Conservation (phyloP, 2,329 filamentous ascomycete species). For the Zasmidium angulare region DNA sequence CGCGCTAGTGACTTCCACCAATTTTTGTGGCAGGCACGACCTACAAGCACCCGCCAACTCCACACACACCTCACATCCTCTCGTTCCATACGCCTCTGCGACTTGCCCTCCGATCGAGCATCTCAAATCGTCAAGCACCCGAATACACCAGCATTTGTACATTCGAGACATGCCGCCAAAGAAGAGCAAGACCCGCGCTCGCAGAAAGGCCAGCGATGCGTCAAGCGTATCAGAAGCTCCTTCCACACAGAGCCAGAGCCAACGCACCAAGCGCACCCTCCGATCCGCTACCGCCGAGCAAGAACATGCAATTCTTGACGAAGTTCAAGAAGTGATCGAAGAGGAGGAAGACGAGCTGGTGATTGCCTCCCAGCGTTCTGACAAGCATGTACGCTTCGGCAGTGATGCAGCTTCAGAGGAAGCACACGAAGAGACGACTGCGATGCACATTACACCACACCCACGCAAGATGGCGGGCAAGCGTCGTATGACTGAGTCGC, state of each 20-base stretch:
- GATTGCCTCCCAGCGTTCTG: slow-evolving; percentile 13
- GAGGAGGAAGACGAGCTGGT: slow-evolving; percentile 25
- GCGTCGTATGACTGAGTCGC: slow-evolving; percentile 34
- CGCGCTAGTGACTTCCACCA: too few relatives aligned
- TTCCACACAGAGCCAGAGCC: background rate
- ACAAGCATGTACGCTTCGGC: slow-evolving; percentile 34
- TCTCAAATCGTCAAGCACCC: background rate
- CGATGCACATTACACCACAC: slow-evolving; percentile 35
- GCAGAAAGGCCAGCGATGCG: slow-evolving; percentile 9
- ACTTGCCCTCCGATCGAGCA: too few relatives aligned
- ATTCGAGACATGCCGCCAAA: slow-evolving; percentile 7
- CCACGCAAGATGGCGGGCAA: slow-evolving; percentile 31
- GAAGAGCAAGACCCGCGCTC: slow-evolving; percentile 6
- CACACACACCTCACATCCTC: background rate
- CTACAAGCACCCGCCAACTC: too few relatives aligned
- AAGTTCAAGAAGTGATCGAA: slow-evolving; percentile 19
- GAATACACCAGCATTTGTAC: background rate
- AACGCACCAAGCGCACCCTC: background rate
- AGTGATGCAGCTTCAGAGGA: slow-evolving; percentile 19
- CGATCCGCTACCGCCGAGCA: background rate
- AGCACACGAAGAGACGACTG: slow-evolving; percentile 24
- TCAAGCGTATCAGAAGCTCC: background rate
- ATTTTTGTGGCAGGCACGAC: too few relatives aligned
- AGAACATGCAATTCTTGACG: slow-evolving; percentile 8
- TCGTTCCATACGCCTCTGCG: background rate